A percentile compares a stretch with the other conserved stretches of the same genome.
These are phyloP conservation scores for Fistulifera solaris DNA, from an alignment of 108 stramenopile genomes.

Conservation along the genomic window DNA sequence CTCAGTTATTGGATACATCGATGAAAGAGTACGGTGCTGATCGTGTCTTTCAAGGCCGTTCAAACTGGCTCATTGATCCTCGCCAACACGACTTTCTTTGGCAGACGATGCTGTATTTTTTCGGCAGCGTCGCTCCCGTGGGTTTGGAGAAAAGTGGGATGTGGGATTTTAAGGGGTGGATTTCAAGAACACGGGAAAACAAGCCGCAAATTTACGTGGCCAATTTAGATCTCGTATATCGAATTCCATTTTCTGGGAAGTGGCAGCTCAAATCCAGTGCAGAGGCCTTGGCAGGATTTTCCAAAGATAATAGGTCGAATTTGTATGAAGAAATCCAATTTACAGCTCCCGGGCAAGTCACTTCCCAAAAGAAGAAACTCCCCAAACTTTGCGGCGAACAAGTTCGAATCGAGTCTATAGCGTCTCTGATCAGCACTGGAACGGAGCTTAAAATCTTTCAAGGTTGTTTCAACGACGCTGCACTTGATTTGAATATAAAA, in stretches of 20 bases:
- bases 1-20: slow-evolving; percentile 32
- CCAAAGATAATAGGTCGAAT: background rate
- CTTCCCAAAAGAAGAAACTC: slow-evolving; percentile 17
- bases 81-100: slow-evolving; percentile 44
- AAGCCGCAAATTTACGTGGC: slow-evolving; percentile 50
- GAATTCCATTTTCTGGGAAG: slow-evolving; percentile 23
- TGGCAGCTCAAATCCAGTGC: slow-evolving; percentile 5
- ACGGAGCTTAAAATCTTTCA: slow-evolving; percentile 89
- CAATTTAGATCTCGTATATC: slow-evolving; percentile 76
- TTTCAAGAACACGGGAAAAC: slow-evolving; percentile 35
- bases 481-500: slow-evolving; percentile 78
- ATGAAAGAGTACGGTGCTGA: slow-evolving; percentile 57
- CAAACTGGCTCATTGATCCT: slow-evolving; percentile 78
- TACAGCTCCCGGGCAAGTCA: slow-evolving; percentile 47
- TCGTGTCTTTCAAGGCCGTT: slow-evolving; percentile 42
- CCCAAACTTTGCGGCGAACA: slow-evolving; percentile 38
- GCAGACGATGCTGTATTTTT: slow-evolving; percentile 84
- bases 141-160: slow-evolving; percentile 28
- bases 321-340: slow-evolving; percentile 54
- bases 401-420: slow-evolving; percentile 57
- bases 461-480: slow-evolving; percentile 70
- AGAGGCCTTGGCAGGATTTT: background rate
- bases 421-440: slow-evolving; percentile 84
- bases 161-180: slow-evolving; percentile 70
- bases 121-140: slow-evolving; percentile 58